Evolutionary conservation across 371 early-diverging fungal genomes (phyloP).

Genomic region (Phascolomyces articulosus): DNA sequence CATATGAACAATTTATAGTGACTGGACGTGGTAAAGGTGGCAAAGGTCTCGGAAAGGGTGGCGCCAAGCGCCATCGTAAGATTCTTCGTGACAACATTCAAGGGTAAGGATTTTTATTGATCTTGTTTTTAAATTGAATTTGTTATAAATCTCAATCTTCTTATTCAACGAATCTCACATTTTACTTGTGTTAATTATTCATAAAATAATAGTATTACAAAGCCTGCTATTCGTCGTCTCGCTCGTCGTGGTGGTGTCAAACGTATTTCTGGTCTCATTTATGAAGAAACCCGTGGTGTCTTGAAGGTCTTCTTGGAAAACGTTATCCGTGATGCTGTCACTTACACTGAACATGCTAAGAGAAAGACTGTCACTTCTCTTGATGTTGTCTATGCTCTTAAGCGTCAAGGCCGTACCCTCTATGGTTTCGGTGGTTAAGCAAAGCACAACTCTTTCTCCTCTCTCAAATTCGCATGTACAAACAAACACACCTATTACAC

Average conservation of each 20-base stretch:
- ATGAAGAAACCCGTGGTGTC: constrained; percentile 98
- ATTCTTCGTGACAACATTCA: constrained; percentile 97
- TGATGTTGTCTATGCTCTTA: constrained; percentile 96
- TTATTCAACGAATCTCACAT: too few species aligned
- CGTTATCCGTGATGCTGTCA: constrained; percentile 98
- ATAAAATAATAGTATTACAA: constrained; percentile 79
- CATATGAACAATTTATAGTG: constrained; percentile 42
- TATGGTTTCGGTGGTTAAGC: constrained; percentile 49
- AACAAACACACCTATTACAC: background rate
- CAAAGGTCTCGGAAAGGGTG: constrained; percentile 97
- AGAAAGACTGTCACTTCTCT: constrained; percentile 96
- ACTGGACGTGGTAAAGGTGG: constrained; percentile 97
- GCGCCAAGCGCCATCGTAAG: constrained; percentile 99
- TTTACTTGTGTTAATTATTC: background rate
- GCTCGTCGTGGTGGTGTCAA: constrained; percentile 99
- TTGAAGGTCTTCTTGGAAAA: constrained; percentile 98
- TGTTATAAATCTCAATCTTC: too few species aligned
- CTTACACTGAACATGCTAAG: constrained; percentile 99
- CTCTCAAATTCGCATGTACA: background rate
- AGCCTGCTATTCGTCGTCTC: constrained; percentile 99
- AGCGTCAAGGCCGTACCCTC: constrained; percentile 96
- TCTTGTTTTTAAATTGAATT: background rate
- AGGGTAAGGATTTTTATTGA: background rate
- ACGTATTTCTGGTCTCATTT: constrained; percentile 99
- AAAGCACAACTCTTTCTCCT: background rate